A percentile compares a stretch with the other conserved stretches of the same genome.
Conservation (phyloP, 306 rosid species). For the Spatholobus suberectus region DNA sequence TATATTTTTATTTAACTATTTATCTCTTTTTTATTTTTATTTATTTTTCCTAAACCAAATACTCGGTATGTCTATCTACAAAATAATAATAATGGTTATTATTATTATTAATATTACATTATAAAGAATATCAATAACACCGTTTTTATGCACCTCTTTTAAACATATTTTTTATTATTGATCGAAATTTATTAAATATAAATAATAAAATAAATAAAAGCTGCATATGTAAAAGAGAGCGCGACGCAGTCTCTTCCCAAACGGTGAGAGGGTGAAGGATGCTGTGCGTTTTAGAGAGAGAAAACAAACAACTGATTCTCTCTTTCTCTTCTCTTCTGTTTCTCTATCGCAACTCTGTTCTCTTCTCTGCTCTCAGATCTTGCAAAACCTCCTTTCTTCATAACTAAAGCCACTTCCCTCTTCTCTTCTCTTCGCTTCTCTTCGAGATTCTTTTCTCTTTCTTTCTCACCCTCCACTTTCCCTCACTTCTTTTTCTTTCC, state of each 20-base stretch:
- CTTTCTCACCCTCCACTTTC: slow-evolving; percentile 30
- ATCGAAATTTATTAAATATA: too few species aligned
- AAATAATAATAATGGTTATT: too few species aligned
- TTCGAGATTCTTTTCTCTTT: slow-evolving; percentile 48
- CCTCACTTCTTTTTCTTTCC: not conserved
- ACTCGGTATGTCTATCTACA: too few species aligned
- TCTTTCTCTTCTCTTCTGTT: too few species aligned
- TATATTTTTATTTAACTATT: too few species aligned
- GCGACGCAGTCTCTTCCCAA: not conserved
- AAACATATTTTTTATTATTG: too few species aligned
- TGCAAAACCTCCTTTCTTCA: slow-evolving; percentile 44
- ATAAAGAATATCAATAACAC: too few species aligned
- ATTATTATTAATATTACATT: too few species aligned
- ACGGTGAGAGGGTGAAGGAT: not conserved
- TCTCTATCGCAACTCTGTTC: not conserved
- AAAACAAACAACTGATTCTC: not conserved
- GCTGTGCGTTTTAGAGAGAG: slow-evolving; percentile 5
- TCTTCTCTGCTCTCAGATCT: slow-evolving; percentile 63
- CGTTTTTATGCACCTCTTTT: too few species aligned
- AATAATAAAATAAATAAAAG: too few species aligned
- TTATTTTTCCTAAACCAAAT: too few species aligned
- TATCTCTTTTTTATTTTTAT: too few species aligned
- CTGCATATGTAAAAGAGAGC: not conserved
- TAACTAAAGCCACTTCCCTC: not conserved
- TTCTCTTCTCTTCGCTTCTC: not conserved